A percentile compares a stretch with the other conserved stretches of the same genome.
Conservation (phyloP, 192 early-diverging fungal species). For the Backusella psychrophila region DNA sequence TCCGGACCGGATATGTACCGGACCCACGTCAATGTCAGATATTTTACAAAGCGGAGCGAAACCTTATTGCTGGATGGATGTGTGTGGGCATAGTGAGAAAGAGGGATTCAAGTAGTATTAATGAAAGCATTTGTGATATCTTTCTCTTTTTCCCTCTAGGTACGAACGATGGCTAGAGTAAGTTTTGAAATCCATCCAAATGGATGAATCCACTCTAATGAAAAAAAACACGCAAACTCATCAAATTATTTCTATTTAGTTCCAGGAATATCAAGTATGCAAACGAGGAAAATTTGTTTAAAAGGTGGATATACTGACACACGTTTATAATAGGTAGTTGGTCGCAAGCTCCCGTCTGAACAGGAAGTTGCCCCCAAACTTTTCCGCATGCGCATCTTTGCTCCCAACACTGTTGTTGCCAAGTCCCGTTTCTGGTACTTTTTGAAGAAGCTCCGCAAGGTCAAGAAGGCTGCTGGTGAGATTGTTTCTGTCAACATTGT, state of each 20-base stretch:
- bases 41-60: too few species aligned
- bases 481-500: slow-evolving; percentile 90
- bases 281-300: background rate
- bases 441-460: slow-evolving; percentile 96
- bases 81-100: background rate
- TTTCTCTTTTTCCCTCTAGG: background rate
- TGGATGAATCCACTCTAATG: background rate
- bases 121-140: background rate
- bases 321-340: slow-evolving; percentile 69
- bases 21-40: too few species aligned
- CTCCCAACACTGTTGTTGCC: slow-evolving; percentile 97
- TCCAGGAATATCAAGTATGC: slow-evolving; percentile 3
- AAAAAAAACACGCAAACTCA: background rate
- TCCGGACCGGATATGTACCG: too few species aligned
- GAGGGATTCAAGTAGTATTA: background rate
- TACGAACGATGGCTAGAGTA: slow-evolving; percentile 1
- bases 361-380: slow-evolving; percentile 92
- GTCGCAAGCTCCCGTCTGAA: slow-evolving; percentile 90
- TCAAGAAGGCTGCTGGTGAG: slow-evolving; percentile 99
- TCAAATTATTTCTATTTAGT: background rate
- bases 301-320: background rate
- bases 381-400: slow-evolving; percentile 98
- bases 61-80: too few species aligned
- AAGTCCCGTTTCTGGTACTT: slow-evolving; percentile 99
- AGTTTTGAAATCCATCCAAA: background rate